Evolutionary conservation across 768 basidiomycete genomes (phyloP), one percentile per base, ranked within the genome.

Genomic region (Suillus fuscotomentosus): DNA sequence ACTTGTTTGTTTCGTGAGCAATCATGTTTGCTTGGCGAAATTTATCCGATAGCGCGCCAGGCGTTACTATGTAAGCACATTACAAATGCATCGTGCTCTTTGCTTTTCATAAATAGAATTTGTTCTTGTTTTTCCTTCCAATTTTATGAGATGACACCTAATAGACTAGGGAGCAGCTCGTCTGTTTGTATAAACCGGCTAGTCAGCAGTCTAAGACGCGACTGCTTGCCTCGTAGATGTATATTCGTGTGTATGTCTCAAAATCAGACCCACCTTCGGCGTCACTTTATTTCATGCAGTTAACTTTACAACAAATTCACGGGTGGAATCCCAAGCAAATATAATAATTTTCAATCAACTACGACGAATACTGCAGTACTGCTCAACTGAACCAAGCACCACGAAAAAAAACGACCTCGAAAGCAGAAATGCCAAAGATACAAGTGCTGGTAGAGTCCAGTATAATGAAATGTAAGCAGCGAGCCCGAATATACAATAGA

Each of bases 401-500:
- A 34, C 11, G 3, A 2, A 15, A 57, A 27, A 41, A 39, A 39
- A 57, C 22, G 55, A 38, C 56, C 8, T 24, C 36, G 55, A 56
- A 56, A 38, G 36, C 36, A n/a, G 39, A 57, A 38, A 56, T 39
- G 38, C 56, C 56, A 39, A 39, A 24, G 56, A 24, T 57, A 57
- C 56, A 57, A 57, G 38, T 57, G 22, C 38, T 24, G 55, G 38
- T 7, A 10, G 24, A 59, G 56, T 59, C 39, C 56, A 27, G 24
- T 51, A 27, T 42, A 17, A 41, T 42, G 39, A 27, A 59, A 59
- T 27, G 56, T 41, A 41, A 59, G 56, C 39, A 20, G 39, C 15
- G 6, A 27, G 56, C 24, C 27, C 56, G 56, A 42, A 59, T 59
- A 15, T 59, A 59, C 56, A 59, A 36, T 59, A 57, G 34, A 9